Evolutionary conservation across 441 rosid genomes (phyloP).

Genomic region (Lepidium campestre): DNA sequence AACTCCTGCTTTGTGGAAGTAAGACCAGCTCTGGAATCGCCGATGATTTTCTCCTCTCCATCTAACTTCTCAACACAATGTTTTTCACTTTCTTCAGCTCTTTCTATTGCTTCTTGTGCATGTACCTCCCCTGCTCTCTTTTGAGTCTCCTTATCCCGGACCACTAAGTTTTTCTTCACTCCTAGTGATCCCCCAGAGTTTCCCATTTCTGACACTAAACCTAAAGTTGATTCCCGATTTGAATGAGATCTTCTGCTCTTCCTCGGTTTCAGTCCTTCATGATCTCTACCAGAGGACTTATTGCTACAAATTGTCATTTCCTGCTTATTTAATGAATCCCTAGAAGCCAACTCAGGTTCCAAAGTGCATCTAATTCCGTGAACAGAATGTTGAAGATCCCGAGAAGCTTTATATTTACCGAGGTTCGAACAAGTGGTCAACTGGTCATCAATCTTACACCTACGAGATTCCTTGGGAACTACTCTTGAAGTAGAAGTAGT

Average conservation of each 20-base stretch:
- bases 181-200: slow-evolving; percentile 4
- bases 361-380: slow-evolving; percentile 23
- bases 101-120: slow-evolving; percentile 6
- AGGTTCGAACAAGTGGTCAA: slow-evolving; percentile 25
- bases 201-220: slow-evolving; percentile 9
- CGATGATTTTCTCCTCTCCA: slow-evolving; percentile 10
- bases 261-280: neutral
- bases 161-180: neutral
- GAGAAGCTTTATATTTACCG: slow-evolving; percentile 10
- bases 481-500: slow-evolving; percentile 10
- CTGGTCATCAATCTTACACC: slow-evolving; percentile 11
- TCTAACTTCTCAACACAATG: slow-evolving; percentile 22
- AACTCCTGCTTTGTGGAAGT: slow-evolving; percentile 6
- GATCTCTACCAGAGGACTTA: slow-evolving; percentile 27
- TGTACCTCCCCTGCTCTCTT: slow-evolving; percentile 9
- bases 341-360: slow-evolving; percentile 38
- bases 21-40: neutral
- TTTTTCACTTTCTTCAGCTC: neutral
- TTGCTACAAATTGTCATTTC: slow-evolving; percentile 25
- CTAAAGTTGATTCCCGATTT: neutral
- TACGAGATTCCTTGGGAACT: slow-evolving; percentile 25
- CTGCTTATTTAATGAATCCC: slow-evolving; percentile 35
- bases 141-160: slow-evolving; percentile 1
- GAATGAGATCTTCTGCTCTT: slow-evolving; percentile 10
- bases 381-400: slow-evolving; percentile 22